Percentiles rank a stretch among this genome's conserved stretches.
These are phyloP conservation scores for Hordeum marinum DNA, from an alignment of 176 grass and related monocot species.

Conservation along the genomic window DNA sequence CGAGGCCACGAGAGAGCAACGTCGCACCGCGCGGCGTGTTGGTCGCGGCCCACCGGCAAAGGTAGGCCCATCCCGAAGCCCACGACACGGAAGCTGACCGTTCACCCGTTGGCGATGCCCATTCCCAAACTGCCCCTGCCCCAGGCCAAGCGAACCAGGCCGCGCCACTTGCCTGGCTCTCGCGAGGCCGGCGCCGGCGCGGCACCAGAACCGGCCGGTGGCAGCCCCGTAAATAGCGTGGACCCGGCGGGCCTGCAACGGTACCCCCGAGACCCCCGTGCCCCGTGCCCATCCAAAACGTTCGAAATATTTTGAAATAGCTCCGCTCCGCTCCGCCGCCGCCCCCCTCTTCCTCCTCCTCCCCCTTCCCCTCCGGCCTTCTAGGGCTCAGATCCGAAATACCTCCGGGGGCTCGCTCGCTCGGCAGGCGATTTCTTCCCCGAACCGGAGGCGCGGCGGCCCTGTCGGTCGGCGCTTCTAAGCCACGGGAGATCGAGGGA, in stretches of 20 bases:
- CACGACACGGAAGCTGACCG: conserved; percentile 24
- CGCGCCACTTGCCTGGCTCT: background rate
- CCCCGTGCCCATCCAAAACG: background rate
- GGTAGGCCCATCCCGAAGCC: conserved; percentile 3
- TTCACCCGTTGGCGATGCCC: background rate
- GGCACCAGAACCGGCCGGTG: background rate
- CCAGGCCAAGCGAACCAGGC: background rate
- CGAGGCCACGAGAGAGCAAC: background rate
- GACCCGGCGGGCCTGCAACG: background rate
- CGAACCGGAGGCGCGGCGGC: background rate
- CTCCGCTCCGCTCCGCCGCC: conserved; percentile 10
- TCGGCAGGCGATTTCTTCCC: background rate
- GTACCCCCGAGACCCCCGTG: conserved; percentile 1
- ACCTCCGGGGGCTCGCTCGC: background rate
- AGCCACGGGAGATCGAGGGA: conserved; percentile 16
- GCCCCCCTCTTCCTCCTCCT: background rate
- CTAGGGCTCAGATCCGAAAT: conserved; percentile 21
- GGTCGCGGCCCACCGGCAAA: too few species aligned
- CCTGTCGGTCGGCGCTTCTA: conserved; percentile 37
- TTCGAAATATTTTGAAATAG: conserved; percentile 81
- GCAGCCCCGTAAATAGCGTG: background rate
- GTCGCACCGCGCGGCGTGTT: background rate
- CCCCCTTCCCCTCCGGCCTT: background rate
- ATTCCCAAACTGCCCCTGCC: background rate
- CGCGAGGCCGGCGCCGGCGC: background rate